phyloP scores from a whole-genome alignment of 1,139 yeast genomes.

The Protomyces inundatus region DNA sequence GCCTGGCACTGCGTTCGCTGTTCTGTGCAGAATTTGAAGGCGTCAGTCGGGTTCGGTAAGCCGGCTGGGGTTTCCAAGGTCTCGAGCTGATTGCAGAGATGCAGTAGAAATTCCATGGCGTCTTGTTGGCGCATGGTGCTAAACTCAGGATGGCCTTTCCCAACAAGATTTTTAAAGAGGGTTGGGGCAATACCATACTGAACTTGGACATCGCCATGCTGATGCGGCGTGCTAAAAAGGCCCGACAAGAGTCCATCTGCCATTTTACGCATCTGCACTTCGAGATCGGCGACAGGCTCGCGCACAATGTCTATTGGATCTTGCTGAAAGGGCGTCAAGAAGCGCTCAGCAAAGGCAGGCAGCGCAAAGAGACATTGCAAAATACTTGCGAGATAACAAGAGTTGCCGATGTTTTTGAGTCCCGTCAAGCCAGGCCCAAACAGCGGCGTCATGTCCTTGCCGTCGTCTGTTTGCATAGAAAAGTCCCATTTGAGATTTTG shows the following conservation, averaged over 20 bases:
- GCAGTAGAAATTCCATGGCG: constrained; percentile 80
- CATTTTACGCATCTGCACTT: constrained; percentile 67
- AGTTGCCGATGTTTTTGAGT: constrained; percentile 80
- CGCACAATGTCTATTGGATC: constrained; percentile 25
- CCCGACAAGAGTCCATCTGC: constrained; percentile 78
- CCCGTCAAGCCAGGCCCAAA: constrained; percentile 74
- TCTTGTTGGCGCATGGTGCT: constrained; percentile 88
- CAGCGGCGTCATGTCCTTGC: constrained; percentile 59
- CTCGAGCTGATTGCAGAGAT: constrained; percentile 51
- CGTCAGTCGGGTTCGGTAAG: constrained; percentile 46
- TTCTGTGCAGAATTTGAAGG: constrained; percentile 60
- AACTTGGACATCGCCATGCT: constrained; percentile 41
- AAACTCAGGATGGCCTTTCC: constrained; percentile 74
- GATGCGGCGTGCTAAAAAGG: constrained; percentile 50
- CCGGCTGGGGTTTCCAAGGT: constrained; percentile 23
- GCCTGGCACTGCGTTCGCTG: constrained; percentile 58
- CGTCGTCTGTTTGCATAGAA: constrained; percentile 66
- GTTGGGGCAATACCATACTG: constrained; percentile 75
- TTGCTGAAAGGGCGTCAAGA: constrained; percentile 29
- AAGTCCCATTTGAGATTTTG: constrained; percentile 94
- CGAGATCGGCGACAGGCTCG: constrained; percentile 61
- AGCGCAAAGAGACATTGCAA: constrained; percentile 61
- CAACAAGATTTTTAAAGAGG: constrained; percentile 68
- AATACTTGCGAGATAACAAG: constrained; percentile 83
- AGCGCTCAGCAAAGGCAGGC: constrained; percentile 39